phyloP scores from a whole-genome alignment of 345 rosid genomes.

The Pugionium cornutum region DNA sequence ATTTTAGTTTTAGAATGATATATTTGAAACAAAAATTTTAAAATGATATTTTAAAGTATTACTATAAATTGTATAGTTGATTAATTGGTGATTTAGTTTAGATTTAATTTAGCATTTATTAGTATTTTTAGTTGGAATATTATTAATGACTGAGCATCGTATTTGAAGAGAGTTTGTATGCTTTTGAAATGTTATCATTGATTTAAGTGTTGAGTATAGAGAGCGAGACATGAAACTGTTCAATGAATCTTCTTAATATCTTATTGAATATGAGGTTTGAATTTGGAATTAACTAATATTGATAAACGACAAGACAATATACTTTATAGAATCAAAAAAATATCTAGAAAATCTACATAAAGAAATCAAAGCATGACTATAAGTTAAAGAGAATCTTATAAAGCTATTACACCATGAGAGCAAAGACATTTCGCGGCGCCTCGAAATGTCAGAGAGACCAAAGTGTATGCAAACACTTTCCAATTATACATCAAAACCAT shows the following conservation, averaged over 20 bases:
- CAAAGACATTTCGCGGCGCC: slow-evolving; percentile 32
- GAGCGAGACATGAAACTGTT: too few relatives aligned
- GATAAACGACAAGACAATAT: slow-evolving; percentile 5
- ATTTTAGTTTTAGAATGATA: too few relatives aligned
- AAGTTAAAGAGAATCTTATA: slow-evolving; percentile 23
- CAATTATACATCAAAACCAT: slow-evolving; percentile 19
- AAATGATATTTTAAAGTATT: too few relatives aligned
- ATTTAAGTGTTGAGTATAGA: too few relatives aligned
- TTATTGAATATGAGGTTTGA: not conserved
- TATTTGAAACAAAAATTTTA: too few relatives aligned
- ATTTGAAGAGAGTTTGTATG: too few relatives aligned
- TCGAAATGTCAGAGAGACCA: slow-evolving; percentile 22
- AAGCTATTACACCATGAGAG: not conserved
- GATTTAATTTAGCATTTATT: too few relatives aligned
- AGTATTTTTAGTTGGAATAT: too few relatives aligned
- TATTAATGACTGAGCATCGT: too few relatives aligned
- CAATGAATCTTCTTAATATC: not conserved
- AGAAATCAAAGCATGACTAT: slow-evolving; percentile 8
- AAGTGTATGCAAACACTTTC: slow-evolving; percentile 13
- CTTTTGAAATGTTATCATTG: too few relatives aligned
- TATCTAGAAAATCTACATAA: not conserved
- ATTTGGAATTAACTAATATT: slow-evolving; percentile 8
- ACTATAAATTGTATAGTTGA: too few relatives aligned
- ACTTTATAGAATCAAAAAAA: not conserved
- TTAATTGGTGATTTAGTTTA: too few relatives aligned